phyloP scores from a whole-genome alignment of 73 alveolate genomes.

The Paramecium bursaria region DNA sequence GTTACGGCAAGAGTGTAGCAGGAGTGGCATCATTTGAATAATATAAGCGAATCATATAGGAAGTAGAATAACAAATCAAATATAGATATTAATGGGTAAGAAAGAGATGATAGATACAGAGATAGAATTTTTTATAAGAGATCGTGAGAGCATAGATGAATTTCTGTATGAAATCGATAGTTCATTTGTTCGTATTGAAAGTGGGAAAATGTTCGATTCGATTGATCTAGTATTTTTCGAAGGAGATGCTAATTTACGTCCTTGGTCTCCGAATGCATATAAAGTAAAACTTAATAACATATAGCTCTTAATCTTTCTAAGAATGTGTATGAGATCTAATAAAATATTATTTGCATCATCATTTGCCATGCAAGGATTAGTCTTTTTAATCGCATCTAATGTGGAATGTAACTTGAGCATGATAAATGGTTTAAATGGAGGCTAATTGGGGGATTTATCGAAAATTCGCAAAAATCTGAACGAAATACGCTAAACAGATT shows the following conservation, averaged over 20 bases:
- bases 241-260: conserved; percentile 86
- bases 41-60: conserved; percentile 13
- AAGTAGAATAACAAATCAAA: too few species aligned
- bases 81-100: conserved; percentile 21
- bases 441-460: conserved; percentile 61
- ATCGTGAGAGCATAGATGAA: conserved; percentile 70
- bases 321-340: conserved; percentile 66
- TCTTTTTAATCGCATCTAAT: conserved; percentile 63
- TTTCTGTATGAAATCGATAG: conserved; percentile 78
- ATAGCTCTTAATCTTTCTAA: conserved; percentile 49
- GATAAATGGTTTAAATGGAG: conserved; percentile 73
- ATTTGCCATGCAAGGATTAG: conserved; percentile 66
- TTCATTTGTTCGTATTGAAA: conserved; percentile 60
- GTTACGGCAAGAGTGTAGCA: conserved; percentile 26
- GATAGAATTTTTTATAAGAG: conserved; percentile 62
- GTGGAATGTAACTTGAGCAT: conserved; percentile 60
- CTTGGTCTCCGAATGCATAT: conserved; percentile 87
- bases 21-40: conserved; percentile 22
- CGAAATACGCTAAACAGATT: conserved; percentile 74
- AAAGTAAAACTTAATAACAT: conserved; percentile 40
- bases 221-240: conserved; percentile 91
- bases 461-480: conserved; percentile 59
- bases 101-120: conserved; percentile 69
- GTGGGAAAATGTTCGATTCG: conserved; percentile 82
- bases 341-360: conserved; percentile 60